Evolutionary conservation across 768 basidiomycete species (phyloP).

Genomic region (Boletus sp.): DNA sequence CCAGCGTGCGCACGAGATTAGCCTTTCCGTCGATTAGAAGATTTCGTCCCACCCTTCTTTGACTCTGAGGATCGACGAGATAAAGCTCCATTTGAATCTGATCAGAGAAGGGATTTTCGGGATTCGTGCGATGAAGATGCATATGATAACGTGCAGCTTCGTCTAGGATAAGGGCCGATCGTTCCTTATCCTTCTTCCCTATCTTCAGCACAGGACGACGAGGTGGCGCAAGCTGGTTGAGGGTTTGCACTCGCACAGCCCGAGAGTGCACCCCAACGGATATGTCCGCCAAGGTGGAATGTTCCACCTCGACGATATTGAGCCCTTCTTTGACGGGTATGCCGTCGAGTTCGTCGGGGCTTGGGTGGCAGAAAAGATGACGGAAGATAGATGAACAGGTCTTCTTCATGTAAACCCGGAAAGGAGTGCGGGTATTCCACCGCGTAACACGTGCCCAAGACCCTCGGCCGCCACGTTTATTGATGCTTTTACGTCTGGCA

Average conservation of each 20-base stretch:
- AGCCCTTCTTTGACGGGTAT: slow-evolving; percentile 39
- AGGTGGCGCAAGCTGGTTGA: slow-evolving; percentile 41
- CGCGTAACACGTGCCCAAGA: slow-evolving; percentile 56
- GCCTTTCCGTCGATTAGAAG: slow-evolving; percentile 48
- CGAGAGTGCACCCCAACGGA: slow-evolving; percentile 44
- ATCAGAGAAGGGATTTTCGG: slow-evolving; percentile 43
- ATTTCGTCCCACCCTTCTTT: slow-evolving; percentile 44
- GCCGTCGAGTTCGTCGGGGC: slow-evolving; percentile 31
- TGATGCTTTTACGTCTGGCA: slow-evolving; percentile 40
- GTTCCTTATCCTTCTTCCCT: slow-evolving; percentile 33
- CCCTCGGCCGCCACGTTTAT: slow-evolving; percentile 33
- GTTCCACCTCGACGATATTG: slow-evolving; percentile 46
- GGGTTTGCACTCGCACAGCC: slow-evolving; percentile 43
- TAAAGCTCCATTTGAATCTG: slow-evolving; percentile 55
- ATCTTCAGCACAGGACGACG: slow-evolving; percentile 39
- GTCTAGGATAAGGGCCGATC: slow-evolving; percentile 44
- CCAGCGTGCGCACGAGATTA: slow-evolving; percentile 42
- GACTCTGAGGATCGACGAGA: slow-evolving; percentile 44
- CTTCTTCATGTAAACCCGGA: slow-evolving; percentile 51
- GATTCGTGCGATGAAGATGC: slow-evolving; percentile 54
- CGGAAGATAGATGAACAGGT: slow-evolving; percentile 48
- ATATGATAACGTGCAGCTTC: slow-evolving; percentile 60
- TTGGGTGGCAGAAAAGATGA: slow-evolving; percentile 39
- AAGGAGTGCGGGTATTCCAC: slow-evolving; percentile 57
- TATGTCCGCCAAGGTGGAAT: slow-evolving; percentile 47